Base-by-base conservation (phyloP, 2,329 filamentous ascomycete genomes). In the Stemphylium beticola region DNA sequence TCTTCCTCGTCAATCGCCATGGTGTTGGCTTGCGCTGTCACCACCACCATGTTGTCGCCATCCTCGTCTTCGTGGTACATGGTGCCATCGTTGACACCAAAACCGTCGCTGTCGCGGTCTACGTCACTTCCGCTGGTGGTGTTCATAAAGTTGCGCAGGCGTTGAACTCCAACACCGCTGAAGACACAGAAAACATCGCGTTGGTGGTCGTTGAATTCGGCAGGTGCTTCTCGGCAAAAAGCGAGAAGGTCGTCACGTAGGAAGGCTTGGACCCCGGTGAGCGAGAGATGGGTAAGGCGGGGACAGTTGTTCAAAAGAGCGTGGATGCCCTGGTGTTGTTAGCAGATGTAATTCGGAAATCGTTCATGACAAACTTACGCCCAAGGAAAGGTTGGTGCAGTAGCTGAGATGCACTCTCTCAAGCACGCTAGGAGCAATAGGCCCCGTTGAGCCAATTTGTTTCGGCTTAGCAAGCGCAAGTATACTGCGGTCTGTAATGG, bases 151-250 rank as follows among this genome's bases (percentile, higher is more conserved):
- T 88, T 83, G 37, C 93, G 88, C 22, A 99, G 85, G 36, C 85
- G 85, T 37, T 81, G 80, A 2, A 99, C 93, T 50, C 93, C 93
- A 22, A 85, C 83, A 5, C 95, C 93, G 1, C 93, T 97, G 75
- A 99, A 99, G 49, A 99, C 95, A 71, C 95, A 99, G 73, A 99
- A 99, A 7, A 98, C 92, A 47, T 93, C 89, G 59, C 95, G 87
- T 74, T 99, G 95, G 71, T 97, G 92, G 41, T 93, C 90, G 15
- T 93, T 98, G 73, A 99, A 99, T 76, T 98, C 95, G 87, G 83
- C 77, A 33, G 95, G 95, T 1, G 95, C 92, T 65, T 90, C 87
- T 58, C 95, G 87, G 72, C 95, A 98, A 74, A 92, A 98, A 5
- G 83, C 81, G 48, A 92, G 89, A 26, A 98, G 84, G 64, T 97